Evolutionary conservation across 345 rosid species (phyloP), one percentile per base, ranked within the genome.

Genomic region (Populus davidiana): DNA sequence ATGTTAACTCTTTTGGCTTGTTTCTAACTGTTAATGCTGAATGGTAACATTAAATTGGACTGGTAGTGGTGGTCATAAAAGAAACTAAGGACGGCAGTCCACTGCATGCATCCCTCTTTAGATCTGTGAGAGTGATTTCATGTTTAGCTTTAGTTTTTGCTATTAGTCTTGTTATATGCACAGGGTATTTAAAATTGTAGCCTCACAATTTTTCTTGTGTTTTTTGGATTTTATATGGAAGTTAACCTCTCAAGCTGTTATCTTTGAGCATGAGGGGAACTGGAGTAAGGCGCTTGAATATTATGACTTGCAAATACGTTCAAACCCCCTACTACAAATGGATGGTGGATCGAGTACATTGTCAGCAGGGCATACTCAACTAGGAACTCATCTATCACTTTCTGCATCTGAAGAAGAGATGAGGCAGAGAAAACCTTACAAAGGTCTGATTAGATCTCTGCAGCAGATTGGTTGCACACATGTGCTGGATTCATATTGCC

Each of bases 261-360:
- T 96, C 81, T 92, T 86, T 83, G 99, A 95, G 92, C 98, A 93
- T 69, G 98, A 93, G 87, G 98, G 98, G 75, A 89, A 93, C 76
- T 95, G 99, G 99, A 89, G 86, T 79, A 92, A 91, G 86, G 99
- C 96, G 67, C 98, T 95, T 67, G 99, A 95, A 80, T 93, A 90
- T 78, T 93, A 95, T 84, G 98, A 95, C 79, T 80, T 93, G 77
- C 98, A 91, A 95, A 91, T 91, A 61, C 89, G 94, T 71, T 91
- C 95, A 36, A 86, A 86, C 77, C 79, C 86, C 75, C 81, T 83
- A 78, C 70, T 81, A 77, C 85, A 81, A 70, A 59, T 74, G 43
- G 80, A 69, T 77, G 75, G 82, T 70, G 79, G 86, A 75, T 85
- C 88, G 27, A 77, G 81, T 84, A 82, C 78, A 64, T 77, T 73